Evolutionary conservation across 2,329 filamentous ascomycete genomes (phyloP), one percentile per base, ranked within the genome.

Genomic region (Albophoma yamanashiensis): DNA sequence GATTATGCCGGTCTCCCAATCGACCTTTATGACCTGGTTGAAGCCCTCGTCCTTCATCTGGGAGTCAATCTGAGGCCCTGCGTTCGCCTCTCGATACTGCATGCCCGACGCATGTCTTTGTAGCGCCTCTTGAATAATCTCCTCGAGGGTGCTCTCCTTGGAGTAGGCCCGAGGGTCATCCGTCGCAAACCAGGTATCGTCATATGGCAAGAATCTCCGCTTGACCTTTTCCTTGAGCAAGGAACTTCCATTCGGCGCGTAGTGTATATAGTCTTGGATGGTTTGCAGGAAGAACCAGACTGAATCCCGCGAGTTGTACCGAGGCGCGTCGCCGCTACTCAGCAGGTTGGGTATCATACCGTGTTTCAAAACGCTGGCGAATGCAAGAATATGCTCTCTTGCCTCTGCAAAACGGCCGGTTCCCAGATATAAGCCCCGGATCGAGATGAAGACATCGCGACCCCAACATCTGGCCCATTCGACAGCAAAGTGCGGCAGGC

Each of bases 401-500:
- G 94, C 94, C 71, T 97, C 92, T 2, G 82, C 84, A 67, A 89
- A 96, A 11, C 94, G 87, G 2, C 92, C 91, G 14, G 93, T 97
- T 47, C 90, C 92, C 42, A 99, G 83, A 66, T 90, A 91, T n/a
- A 99, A 80, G 52, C 94, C 94, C 57, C 94, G 88, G 47, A 96
- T 84, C 17, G 94, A 94, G 64, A 99, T 99, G 73, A 97, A 97
- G 15, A 97, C 91, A 72, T 99, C 94, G 60, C 94, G 88, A 9
- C 95, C 94, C 94, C 94, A 99, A 74, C 93, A 97, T 67, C 94
- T 85, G 57, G 93, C 92, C 92, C 94, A 99, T 67, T 92, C 88
- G 11, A 90, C 88, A 0, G 94, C 85, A 70, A 99, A 99, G 74
- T 99, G 94, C 42, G 94, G 94, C 55, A 99, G 78, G 20, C 94